Evolutionary conservation across 2,329 filamentous ascomycete genomes (phyloP).

Genomic region (Hymenoscyphus repandus): DNA sequence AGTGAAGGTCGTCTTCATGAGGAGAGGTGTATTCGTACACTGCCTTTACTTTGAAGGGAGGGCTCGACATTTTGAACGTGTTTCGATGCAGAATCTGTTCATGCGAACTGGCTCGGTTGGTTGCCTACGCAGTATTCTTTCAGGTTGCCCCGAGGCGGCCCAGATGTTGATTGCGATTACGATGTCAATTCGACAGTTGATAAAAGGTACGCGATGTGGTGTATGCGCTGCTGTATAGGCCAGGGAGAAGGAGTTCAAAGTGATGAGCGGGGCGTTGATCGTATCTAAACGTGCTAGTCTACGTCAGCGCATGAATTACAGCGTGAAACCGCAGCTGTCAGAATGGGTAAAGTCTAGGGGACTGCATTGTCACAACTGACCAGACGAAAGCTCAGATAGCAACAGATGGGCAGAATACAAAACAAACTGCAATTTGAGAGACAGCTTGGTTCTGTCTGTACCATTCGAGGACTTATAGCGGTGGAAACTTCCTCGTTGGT

Average conservation of each 20-base stretch:
- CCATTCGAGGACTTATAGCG: not conserved
- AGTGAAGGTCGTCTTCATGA: slow-evolving; percentile 93
- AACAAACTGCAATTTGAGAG: slow-evolving; percentile 2
- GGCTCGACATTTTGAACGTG: slow-evolving; percentile 55
- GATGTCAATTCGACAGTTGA: slow-evolving; percentile 10
- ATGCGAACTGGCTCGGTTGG: slow-evolving; percentile 15
- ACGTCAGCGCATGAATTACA: slow-evolving; percentile 28
- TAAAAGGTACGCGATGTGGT: slow-evolving; percentile 6
- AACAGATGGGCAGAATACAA: slow-evolving; percentile 6
- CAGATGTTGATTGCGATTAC: slow-evolving; percentile 8
- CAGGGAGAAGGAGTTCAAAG: slow-evolving; percentile 14
- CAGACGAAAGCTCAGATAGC: slow-evolving; percentile 13
- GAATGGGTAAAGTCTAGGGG: slow-evolving; percentile 14
- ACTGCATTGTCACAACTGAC: slow-evolving; percentile 16
- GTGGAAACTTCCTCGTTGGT: not conserved
- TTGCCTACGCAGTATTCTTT: slow-evolving; percentile 17
- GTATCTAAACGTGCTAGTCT: slow-evolving; percentile 28
- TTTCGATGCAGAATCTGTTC: slow-evolving; percentile 27
- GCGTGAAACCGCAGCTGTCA: slow-evolving; percentile 15
- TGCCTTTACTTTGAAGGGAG: slow-evolving; percentile 89
- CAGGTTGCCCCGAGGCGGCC: slow-evolving; percentile 15
- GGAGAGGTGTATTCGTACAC: slow-evolving; percentile 89
- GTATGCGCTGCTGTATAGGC: slow-evolving; percentile 19
- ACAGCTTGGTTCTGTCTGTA: slow-evolving; percentile 1
- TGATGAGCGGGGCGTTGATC: slow-evolving; percentile 24